Evolutionary conservation across 164 flowering plant genomes (phyloP), one percentile per base, ranked within the genome.

Genomic region (Euptelea pleiosperma): DNA sequence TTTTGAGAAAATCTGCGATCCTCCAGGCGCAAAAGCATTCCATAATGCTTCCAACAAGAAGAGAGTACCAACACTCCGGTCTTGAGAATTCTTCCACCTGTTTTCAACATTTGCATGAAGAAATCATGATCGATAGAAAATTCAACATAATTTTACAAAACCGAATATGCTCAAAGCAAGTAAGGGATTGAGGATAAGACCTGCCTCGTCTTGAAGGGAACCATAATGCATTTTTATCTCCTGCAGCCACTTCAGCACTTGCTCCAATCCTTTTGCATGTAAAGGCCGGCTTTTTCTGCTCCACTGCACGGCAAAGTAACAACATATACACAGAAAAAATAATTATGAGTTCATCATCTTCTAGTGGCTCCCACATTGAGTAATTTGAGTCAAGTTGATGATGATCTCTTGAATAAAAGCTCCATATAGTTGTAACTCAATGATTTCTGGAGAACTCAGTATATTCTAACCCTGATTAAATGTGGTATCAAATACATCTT

Each of bases 11-110:
- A 63, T 52, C 66, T 74, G 51, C 28, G 70, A 64, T 87, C 87
- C 69, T 79, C 91, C 69, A 90, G 67, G 60, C 66, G 80, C 72
- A 82, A 62, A 36, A 85, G 83, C 66, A 72, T 62, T 65, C 82
- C 62, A 55, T 82, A 90, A 70, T 87, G 87, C 77, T 79, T 90
- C 95, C 95, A 84, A 70, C 95, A 90, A 64, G 95, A 90, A 49
- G 80, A 75, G 28, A 90, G 83, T 60, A 87, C 66, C 64, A 72
- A 62, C 9, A 59, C 57, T 63, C 86, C 84, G 37, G 77, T 62
- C 64, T 69, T 77, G 9, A 64, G 37, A 54, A 55, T 58, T 45
- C 66, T 57, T 39, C 64, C 56, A 35, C 72, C 89, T 85, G 80
- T 59, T 64, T 72, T 69, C 63, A 51, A 66, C 21, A 21, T 55